phyloP scores from a whole-genome alignment of 2,329 filamentous ascomycete genomes.

The Fusarium sp. region DNA sequence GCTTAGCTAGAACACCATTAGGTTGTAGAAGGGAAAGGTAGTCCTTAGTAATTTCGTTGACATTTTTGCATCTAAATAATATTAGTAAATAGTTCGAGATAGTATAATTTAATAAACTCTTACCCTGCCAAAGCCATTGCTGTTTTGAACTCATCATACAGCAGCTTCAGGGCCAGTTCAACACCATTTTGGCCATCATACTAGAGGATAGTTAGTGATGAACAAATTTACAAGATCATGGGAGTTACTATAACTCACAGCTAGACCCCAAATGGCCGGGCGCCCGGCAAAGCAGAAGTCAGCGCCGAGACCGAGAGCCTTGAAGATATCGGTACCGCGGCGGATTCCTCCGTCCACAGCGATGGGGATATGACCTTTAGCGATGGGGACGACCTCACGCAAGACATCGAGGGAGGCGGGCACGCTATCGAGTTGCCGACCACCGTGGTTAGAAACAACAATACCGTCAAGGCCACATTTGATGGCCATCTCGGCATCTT shows the following conservation, averaged over 20 bases:
- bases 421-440: no score
- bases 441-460: no score
- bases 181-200: neutral
- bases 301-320: slow-evolving; percentile 10
- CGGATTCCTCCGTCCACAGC: slow-evolving; percentile 19
- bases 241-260: neutral
- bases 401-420: no score
- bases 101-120: neutral
- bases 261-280: neutral
- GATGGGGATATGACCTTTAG: neutral
- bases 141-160: neutral
- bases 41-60: no score
- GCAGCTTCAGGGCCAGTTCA: neutral
- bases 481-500: no score
- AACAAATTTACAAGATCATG: neutral
- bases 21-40: no score
- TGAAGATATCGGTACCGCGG: slow-evolving; percentile 14
- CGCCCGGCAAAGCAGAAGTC: slow-evolving; percentile 11
- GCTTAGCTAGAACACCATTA: no score
- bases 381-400: neutral
- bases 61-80: no score
- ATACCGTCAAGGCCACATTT: no score
- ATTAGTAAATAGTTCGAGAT: no score
- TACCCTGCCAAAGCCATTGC: neutral
- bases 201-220: neutral